Percentiles rank a stretch among this genome's conserved stretches.
Conservation (phyloP, 1,284 basidiomycete species). For the Chalciporus sp. region DNA sequence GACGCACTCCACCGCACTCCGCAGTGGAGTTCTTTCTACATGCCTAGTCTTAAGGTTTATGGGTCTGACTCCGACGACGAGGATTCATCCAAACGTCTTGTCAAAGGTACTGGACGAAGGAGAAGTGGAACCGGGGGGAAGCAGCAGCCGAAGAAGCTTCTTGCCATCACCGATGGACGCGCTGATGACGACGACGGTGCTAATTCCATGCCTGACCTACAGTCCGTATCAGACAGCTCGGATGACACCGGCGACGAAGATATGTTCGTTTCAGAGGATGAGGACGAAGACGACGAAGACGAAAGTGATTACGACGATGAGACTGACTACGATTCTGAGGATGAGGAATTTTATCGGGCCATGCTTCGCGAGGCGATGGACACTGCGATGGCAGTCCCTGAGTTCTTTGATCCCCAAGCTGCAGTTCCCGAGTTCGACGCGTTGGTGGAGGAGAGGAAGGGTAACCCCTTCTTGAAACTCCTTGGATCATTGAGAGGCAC, state of each 20-base stretch:
- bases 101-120: constrained; percentile 25
- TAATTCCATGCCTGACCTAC: constrained; percentile 63
- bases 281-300: constrained; percentile 39
- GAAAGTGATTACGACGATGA: constrained; percentile 46
- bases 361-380: constrained; percentile 73
- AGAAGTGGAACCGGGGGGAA: constrained; percentile 21
- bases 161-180: constrained; percentile 50
- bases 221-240: constrained; percentile 61
- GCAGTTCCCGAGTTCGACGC: constrained; percentile 44
- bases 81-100: constrained; percentile 8
- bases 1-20: constrained; percentile 53
- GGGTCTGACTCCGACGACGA: constrained; percentile 25
- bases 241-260: constrained; percentile 38
- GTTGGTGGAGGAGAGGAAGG: constrained; percentile 54
- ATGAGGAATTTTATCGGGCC: constrained; percentile 64
- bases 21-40: constrained; percentile 58
- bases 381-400: constrained; percentile 54
- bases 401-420: constrained; percentile 51
- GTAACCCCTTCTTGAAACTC: constrained; percentile 74
- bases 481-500: constrained; percentile 70
- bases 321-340: constrained; percentile 63
- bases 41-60: constrained; percentile 28
- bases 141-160: constrained; percentile 41
- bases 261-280: constrained; percentile 36
- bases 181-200: constrained; percentile 43